phyloP scores from a whole-genome alignment of 176 grass and related monocot species.

The Lolium rigidum region DNA sequence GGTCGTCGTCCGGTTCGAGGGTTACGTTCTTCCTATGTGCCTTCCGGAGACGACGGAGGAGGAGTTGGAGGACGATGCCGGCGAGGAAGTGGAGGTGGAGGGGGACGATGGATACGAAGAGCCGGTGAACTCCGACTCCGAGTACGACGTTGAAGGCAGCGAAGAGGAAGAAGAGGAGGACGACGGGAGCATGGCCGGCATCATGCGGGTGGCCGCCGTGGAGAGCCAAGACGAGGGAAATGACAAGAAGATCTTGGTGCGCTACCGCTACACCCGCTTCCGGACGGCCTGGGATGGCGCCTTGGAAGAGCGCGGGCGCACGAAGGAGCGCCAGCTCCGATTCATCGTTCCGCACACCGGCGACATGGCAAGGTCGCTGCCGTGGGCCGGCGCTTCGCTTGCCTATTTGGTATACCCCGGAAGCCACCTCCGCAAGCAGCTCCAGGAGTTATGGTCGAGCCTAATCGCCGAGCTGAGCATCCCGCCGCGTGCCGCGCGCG shows the following conservation, averaged over 20 bases:
- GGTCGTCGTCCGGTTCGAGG: neutral
- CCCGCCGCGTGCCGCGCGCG: neutral
- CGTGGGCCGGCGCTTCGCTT: neutral
- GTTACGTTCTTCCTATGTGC: neutral
- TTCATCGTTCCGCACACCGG: neutral
- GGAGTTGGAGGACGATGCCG: neutral
- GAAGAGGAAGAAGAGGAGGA: neutral
- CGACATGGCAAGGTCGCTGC: conserved; percentile 5
- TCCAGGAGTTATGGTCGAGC: conserved; percentile 8
- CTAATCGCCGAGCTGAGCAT: neutral
- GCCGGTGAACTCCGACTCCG: neutral
- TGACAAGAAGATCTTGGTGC: neutral
- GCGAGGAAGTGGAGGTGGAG: neutral
- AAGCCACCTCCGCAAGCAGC: neutral
- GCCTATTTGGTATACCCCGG: neutral
- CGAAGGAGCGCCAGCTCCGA: neutral
- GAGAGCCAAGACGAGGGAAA: neutral
- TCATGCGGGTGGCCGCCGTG: neutral
- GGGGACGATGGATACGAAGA: neutral
- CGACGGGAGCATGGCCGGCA: neutral
- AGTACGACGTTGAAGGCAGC: neutral
- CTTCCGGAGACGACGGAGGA: neutral
- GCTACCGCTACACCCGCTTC: conserved; percentile 17
- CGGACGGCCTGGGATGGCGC: neutral
- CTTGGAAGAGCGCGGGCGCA: neutral